A percentile compares a stretch with the other conserved stretches of the same genome.
These are phyloP conservation scores for Metschnikowia lochheadii DNA, from an alignment of 805 yeast genomes.

Conservation along the genomic window DNA sequence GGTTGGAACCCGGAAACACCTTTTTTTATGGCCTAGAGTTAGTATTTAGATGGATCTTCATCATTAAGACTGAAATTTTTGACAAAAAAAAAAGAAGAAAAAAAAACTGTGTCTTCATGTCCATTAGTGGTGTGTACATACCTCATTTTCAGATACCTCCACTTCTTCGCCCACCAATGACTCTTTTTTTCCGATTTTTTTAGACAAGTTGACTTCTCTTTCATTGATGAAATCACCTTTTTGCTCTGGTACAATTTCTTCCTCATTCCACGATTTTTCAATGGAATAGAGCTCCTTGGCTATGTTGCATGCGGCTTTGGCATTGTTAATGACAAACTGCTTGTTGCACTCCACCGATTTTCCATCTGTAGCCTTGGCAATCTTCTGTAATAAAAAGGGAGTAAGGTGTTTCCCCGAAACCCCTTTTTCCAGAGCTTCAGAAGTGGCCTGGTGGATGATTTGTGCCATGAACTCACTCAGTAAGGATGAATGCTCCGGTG, in stretches of 20 bases:
- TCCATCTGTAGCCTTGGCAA: slow-evolving; percentile 68
- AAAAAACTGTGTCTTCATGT: too few relatives aligned
- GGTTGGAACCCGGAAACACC: not conserved
- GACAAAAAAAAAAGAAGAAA: too few relatives aligned
- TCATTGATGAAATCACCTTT: too few relatives aligned
- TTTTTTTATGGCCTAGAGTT: not conserved
- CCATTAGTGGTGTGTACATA: not conserved
- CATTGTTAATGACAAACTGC: slow-evolving; percentile 75
- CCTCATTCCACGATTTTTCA: too few relatives aligned
- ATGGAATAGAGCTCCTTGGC: slow-evolving; percentile 46
- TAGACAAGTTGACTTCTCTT: too few relatives aligned
- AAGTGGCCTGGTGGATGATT: slow-evolving; percentile 56
- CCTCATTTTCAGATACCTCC: not conserved
- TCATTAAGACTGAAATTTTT: too few relatives aligned
- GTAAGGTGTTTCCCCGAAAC: slow-evolving; percentile 73
- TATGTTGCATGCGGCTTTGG: slow-evolving; percentile 60
- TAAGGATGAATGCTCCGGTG: slow-evolving; percentile 62
- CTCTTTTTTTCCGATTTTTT: too few relatives aligned
- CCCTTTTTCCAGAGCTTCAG: slow-evolving; percentile 48
- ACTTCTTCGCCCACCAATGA: too few relatives aligned
- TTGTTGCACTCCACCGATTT: slow-evolving; percentile 65
- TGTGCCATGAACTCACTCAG: slow-evolving; percentile 46
- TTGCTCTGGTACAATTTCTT: too few relatives aligned
- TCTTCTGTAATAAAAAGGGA: slow-evolving; percentile 65
- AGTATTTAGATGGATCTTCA: not conserved